Base-by-base conservation (phyloP, 306 rosid genomes). In the Castanopsis chinensis region DNA sequence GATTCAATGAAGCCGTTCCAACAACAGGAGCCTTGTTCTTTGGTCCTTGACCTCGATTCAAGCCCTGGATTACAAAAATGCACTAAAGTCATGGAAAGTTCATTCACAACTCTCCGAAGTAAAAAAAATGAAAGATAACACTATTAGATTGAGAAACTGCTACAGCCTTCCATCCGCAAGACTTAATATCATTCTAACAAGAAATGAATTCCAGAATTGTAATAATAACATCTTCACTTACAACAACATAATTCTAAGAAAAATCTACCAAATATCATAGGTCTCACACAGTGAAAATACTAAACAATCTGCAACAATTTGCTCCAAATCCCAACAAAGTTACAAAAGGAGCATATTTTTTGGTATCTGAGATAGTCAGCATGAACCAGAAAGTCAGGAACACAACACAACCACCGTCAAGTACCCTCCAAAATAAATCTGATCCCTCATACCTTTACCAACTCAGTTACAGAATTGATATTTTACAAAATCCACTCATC, bases 1-100 rank as follows among this genome's bases (percentile, higher is more conserved):
- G 88, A 78, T 96, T 96, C 93, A 96, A 82, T 14, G 93, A 86
- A 15, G 92, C 94, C 4, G 87, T 87, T 69, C 99, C 99, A 19
- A 91, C 81, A 60, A 88, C 88, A 58, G 88, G 88, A 75, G 87
- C 90, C 87, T 91, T 95, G 78, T 71, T 84, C 79, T 93, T 96
- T 17, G 90, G 74, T 79, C 93, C 92, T 76, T 85, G 96, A 83
- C 93, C 91, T 78, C 84, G 94, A 85, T 92, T 91, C 77, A 88
- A 84, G 27, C 93, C 96, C 99, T 96, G 91, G 59, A 83, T 70
- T 13, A 81, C 1, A 60, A 57, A 35, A 54, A 21, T 58, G 65
- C 55, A 58, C 71, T 72, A 55, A 76, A 80, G 41, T 49, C 75
- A 72, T 21, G 18, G 71, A 56, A 74, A 17, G 59, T 49, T 43